Evolutionary conservation across 805 yeast species (phyloP).

Genomic region (Myxozyma sirexii): DNA sequence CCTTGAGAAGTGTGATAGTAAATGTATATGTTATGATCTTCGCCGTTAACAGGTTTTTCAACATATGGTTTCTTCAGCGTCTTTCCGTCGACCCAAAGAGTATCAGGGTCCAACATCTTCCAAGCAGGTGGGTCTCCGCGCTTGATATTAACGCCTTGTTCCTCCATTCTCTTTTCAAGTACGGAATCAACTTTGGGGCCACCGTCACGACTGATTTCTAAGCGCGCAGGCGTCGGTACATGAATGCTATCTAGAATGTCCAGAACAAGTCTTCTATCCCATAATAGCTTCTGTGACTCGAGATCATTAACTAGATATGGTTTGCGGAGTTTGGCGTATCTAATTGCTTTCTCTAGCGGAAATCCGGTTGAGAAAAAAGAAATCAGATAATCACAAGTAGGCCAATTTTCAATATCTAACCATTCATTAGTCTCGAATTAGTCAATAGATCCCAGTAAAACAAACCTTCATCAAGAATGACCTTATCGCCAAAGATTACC

Average conservation of each 20-base stretch:
- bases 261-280: slow-evolving; percentile 94
- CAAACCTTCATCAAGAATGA: slow-evolving; percentile 76
- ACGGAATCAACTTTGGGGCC: slow-evolving; percentile 85
- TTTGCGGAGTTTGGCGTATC: slow-evolving; percentile 82
- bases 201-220: slow-evolving; percentile 93
- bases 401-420: slow-evolving; percentile 86
- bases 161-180: slow-evolving; percentile 59
- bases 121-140: slow-evolving; percentile 57
- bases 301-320: slow-evolving; percentile 90
- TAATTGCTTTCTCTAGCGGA: slow-evolving; percentile 93
- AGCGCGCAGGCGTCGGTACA: slow-evolving; percentile 88
- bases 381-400: slow-evolving; percentile 93
- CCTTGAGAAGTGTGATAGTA: slow-evolving; percentile 87
- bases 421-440: slow-evolving; percentile 5
- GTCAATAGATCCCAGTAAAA: not conserved
- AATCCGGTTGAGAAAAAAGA: slow-evolving; percentile 95
- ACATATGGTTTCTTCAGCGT: slow-evolving; percentile 86
- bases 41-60: slow-evolving; percentile 98
- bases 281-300: slow-evolving; percentile 86
- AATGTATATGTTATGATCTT: slow-evolving; percentile 93
- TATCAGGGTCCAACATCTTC: slow-evolving; percentile 80
- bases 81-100: slow-evolving; percentile 72
- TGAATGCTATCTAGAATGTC: slow-evolving; percentile 72
- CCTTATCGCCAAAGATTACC: slow-evolving; percentile 95
- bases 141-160: slow-evolving; percentile 60